Percentiles rank a stretch among this genome's conserved stretches.
These are phyloP conservation scores for Ceratobasidium sp. DNA, from an alignment of 1,284 basidiomycete genomes.

Conservation along the genomic window DNA sequence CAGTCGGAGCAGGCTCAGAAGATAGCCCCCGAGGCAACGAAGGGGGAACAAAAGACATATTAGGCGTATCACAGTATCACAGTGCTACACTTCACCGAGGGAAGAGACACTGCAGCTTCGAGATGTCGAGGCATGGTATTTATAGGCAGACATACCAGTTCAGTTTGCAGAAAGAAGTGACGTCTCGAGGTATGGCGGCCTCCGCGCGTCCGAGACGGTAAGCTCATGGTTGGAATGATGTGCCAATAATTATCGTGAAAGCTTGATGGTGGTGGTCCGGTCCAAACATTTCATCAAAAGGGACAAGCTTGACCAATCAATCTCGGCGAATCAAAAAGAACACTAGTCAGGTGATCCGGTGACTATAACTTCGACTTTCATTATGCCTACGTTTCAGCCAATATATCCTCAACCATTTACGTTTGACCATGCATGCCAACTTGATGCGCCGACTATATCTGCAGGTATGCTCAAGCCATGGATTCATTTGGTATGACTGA, in stretches of 20 bases:
- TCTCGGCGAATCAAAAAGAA: not conserved
- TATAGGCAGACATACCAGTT: not conserved
- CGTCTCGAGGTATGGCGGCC: not conserved
- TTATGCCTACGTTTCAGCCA: conserved; percentile 24
- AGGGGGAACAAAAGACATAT: conserved; percentile 35
- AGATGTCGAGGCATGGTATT: not conserved
- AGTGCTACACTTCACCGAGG: not conserved
- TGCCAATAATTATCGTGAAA: conserved; percentile 35
- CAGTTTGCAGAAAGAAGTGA: not conserved
- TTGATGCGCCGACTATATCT: conserved; percentile 38
- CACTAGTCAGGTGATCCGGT: not conserved
- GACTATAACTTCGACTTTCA: not conserved
- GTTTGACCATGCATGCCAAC: conserved; percentile 38
- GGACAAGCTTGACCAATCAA: not conserved
- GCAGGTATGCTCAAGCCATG: conserved; percentile 13
- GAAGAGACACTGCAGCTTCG: not conserved
- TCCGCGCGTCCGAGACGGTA: not conserved
- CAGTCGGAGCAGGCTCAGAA: conserved; percentile 8
- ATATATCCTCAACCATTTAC: conserved; percentile 42
- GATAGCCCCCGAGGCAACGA: conserved; percentile 12
- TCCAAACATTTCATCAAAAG: conserved; percentile 13
- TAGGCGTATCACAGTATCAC: not conserved
- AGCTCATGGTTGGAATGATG: conserved; percentile 21
- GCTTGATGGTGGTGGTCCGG: not conserved
- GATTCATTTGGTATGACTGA: not conserved